A percentile compares a stretch with the other conserved stretches of the same genome.
Conservation (phyloP, 805 yeast species). For the Candida andamanensis region DNA sequence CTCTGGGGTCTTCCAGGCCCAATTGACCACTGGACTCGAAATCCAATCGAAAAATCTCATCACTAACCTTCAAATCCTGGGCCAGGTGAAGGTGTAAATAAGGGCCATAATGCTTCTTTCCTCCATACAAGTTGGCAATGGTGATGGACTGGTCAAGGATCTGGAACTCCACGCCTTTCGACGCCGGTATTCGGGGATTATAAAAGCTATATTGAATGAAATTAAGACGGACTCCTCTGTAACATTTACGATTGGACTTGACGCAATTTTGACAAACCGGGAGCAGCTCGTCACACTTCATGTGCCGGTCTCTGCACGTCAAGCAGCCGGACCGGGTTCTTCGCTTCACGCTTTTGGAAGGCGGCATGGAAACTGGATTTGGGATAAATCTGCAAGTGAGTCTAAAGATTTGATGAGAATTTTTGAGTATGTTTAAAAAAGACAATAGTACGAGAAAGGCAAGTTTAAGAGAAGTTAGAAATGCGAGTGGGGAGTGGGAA, state of each 20-base stretch:
- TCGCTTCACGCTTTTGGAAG: conserved; percentile 16
- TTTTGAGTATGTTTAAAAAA: too few species aligned
- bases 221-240: conserved; percentile 42
- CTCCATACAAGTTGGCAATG: conserved; percentile 37
- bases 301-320: conserved; percentile 61
- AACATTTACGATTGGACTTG: conserved; percentile 44
- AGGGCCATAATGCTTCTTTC: conserved; percentile 24
- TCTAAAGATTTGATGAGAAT: too few species aligned
- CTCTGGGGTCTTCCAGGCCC: not conserved
- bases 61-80: conserved; percentile 30
- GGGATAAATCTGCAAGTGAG: too few species aligned
- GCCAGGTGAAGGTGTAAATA: conserved; percentile 27
- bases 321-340: conserved; percentile 50
- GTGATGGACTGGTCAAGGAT: conserved; percentile 42
- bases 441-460: too few species aligned
- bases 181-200: conserved; percentile 20
- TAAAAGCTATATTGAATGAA: conserved; percentile 39
- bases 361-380: too few species aligned
- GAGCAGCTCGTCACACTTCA: conserved; percentile 61
- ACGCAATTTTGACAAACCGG: conserved; percentile 58
- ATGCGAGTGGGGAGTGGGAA: too few species aligned
- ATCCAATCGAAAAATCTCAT: conserved; percentile 23
- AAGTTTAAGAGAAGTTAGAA: too few species aligned
- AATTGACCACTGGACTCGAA: conserved; percentile 5
- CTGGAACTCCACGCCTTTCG: conserved; percentile 11